A percentile compares a stretch with the other conserved stretches of the same genome.
Evolutionary conservation across 2,329 filamentous ascomycete genomes (phyloP).

Genomic region (Fusarium nanum): DNA sequence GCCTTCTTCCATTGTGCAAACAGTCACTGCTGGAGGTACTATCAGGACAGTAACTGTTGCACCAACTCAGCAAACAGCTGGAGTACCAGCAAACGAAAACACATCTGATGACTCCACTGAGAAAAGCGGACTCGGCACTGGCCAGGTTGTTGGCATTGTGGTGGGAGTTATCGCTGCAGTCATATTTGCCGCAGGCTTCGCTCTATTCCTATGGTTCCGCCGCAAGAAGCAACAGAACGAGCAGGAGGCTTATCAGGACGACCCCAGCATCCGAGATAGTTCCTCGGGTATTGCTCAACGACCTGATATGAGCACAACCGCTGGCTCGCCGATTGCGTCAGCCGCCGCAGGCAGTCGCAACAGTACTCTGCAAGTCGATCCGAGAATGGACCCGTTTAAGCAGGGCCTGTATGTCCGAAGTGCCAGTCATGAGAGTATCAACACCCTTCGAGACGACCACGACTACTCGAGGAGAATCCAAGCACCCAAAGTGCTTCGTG

Average conservation of each 20-base stretch:
- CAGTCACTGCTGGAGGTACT: constrained; percentile 65
- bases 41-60: constrained; percentile 67
- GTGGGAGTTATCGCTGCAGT: constrained; percentile 62
- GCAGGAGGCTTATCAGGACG: constrained; percentile 57
- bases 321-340: constrained; percentile 49
- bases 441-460: constrained; percentile 72
- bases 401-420: constrained; percentile 67
- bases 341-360: constrained; percentile 60
- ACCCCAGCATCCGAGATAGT: constrained; percentile 62
- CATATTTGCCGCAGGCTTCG: constrained; percentile 52
- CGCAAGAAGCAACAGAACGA: constrained; percentile 58
- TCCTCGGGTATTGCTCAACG: constrained; percentile 62
- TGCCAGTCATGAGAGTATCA: constrained; percentile 72
- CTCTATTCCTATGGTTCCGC: constrained; percentile 58
- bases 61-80: constrained; percentile 52
- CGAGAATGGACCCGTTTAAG: constrained; percentile 71
- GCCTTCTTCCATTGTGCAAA: constrained; percentile 56
- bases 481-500: constrained; percentile 67
- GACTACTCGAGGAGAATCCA: constrained; percentile 73
- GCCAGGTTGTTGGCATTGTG: constrained; percentile 64
- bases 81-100: constrained; percentile 36
- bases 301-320: constrained; percentile 55
- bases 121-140: constrained; percentile 54
- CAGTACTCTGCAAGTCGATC: constrained; percentile 69
- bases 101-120: constrained; percentile 24